phyloP scores from a whole-genome alignment of 257 asterid genomes.

The Ligustrum vulgare region DNA sequence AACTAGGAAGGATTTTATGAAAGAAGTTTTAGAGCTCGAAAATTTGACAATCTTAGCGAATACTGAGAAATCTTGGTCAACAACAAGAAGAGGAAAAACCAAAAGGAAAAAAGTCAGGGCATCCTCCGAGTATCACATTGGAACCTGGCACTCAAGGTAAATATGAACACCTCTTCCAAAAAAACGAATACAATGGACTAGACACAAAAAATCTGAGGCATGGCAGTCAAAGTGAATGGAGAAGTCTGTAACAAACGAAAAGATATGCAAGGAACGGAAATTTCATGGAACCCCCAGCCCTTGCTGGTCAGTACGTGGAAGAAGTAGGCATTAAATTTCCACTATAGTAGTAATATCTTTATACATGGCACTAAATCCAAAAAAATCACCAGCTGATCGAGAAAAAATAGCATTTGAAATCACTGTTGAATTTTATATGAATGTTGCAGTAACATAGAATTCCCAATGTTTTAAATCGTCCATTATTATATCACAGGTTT shows the following conservation, averaged over 20 bases:
- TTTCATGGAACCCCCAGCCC: neutral
- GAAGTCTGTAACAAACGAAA: neutral
- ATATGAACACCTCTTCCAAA: neutral
- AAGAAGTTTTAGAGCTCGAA: neutral
- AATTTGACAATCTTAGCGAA: neutral
- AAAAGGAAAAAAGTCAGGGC: neutral
- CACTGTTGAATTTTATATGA: neutral
- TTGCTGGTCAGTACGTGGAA: neutral
- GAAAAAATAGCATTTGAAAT: neutral
- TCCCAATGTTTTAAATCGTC: too few relatives aligned
- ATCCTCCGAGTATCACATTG: neutral
- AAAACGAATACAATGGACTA: too few relatives aligned
- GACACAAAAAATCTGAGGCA: neutral
- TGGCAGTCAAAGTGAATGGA: neutral
- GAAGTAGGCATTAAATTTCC: neutral
- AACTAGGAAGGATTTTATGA: neutral
- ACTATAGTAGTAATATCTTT: neutral
- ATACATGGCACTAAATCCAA: neutral
- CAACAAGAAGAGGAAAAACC: neutral
- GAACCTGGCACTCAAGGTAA: neutral
- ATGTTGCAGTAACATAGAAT: too few relatives aligned
- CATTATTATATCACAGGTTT: neutral
- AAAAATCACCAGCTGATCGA: neutral
- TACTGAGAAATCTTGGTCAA: neutral
- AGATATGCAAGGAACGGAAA: neutral